These are phyloP conservation scores for Erodium moschatum DNA, from an alignment of 441 rosid species.

Conservation along the genomic window DNA sequence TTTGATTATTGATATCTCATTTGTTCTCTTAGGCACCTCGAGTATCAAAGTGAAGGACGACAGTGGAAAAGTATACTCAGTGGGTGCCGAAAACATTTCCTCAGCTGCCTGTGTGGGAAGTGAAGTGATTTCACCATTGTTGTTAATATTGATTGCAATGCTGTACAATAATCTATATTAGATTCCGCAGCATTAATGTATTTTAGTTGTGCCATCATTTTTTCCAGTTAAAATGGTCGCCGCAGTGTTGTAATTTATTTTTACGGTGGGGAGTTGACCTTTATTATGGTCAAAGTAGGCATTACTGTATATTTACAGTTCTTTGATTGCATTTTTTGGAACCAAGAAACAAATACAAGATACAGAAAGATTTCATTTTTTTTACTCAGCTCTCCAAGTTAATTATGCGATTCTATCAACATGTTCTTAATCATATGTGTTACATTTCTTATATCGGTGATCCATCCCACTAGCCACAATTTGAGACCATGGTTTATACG, in stretches of 20 bases:
- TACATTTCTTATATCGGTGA: no score
- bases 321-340: no score
- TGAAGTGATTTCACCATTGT: slow-evolving; percentile 26
- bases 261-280: not conserved
- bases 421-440: no score
- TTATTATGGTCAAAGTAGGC: no score
- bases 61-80: slow-evolving; percentile 38
- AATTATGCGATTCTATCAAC: no score
- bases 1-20: no score
- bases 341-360: no score
- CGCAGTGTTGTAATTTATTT: not conserved
- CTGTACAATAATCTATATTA: slow-evolving; percentile 32
- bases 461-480: no score
- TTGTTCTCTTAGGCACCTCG: slow-evolving; percentile 47
- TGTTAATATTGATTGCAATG: slow-evolving; percentile 29
- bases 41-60: slow-evolving; percentile 65
- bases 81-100: slow-evolving; percentile 51
- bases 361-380: no score
- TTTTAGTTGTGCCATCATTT: slow-evolving; percentile 28
- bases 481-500: no score
- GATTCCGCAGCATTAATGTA: slow-evolving; percentile 25
- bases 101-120: slow-evolving; percentile 28
- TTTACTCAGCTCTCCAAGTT: no score
- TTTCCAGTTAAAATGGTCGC: slow-evolving; percentile 1
- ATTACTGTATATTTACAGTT: no score